Evolutionary conservation across 129 eudicot genomes (phyloP).

Genomic region (Centaurea solstitialis): DNA sequence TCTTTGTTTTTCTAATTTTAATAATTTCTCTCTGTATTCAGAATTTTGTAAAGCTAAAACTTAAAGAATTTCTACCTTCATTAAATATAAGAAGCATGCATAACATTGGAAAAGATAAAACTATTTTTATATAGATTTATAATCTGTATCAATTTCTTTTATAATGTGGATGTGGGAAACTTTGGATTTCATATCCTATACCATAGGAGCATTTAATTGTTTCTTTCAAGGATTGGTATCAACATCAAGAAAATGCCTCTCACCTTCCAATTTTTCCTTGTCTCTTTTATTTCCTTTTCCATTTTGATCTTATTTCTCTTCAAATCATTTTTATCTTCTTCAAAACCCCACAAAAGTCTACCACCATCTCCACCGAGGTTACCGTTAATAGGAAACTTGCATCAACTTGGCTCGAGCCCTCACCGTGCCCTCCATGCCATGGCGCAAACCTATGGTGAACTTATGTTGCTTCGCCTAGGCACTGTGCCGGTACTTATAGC

Average conservation of each 20-base stretch:
- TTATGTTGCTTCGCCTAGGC: constrained; percentile 35
- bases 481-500: constrained; percentile 18
- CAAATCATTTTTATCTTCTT: constrained; percentile 23
- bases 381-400: constrained; percentile 42
- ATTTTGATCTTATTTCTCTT: constrained; percentile 11
- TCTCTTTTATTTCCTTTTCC: background rate
- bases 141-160: too few species aligned
- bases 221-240: too few species aligned
- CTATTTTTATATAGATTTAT: too few species aligned
- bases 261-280: background rate
- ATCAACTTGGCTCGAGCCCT: constrained; percentile 28
- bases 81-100: too few species aligned
- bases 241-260: constrained; percentile 24
- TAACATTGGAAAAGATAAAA: too few species aligned
- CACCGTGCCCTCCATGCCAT: constrained; percentile 34
- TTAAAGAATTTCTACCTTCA: too few species aligned
- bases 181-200: too few species aligned
- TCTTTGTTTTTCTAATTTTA: too few species aligned
- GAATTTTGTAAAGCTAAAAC: too few species aligned
- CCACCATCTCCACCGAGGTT: constrained; percentile 38
- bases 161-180: background rate
- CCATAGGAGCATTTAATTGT: too few species aligned
- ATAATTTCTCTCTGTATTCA: too few species aligned
- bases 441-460: constrained; percentile 24
- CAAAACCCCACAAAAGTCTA: constrained; percentile 13